Conservation (phyloP, 2,329 filamentous ascomycete genomes). For the Hansfordia pulvinata region DNA sequence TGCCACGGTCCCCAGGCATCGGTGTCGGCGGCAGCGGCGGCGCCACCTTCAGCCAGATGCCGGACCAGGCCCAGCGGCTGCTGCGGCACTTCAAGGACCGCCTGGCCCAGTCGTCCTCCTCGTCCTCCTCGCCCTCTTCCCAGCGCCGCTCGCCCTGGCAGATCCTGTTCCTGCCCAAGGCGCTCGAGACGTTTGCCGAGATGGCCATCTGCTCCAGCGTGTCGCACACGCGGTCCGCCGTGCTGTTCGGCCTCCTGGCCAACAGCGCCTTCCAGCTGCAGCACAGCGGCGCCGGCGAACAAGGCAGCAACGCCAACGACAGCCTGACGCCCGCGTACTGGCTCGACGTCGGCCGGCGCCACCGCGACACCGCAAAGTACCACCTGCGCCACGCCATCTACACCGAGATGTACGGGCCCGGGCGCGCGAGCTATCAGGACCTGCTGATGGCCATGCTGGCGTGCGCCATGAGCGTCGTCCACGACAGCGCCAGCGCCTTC, state of each 20-base stretch:
- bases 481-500: too few species aligned
- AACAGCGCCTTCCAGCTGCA: conserved; percentile 27
- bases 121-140: conserved; percentile 13
- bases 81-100: conserved; percentile 15
- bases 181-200: conserved; percentile 25
- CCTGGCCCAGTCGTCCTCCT: conserved; percentile 18
- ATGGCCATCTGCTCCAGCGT: conserved; percentile 23
- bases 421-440: conserved; percentile 26
- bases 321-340: conserved; percentile 15
- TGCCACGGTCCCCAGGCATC: too few species aligned
- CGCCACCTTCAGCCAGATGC: too few species aligned
- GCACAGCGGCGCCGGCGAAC: conserved; percentile 7
- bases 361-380: conserved; percentile 16
- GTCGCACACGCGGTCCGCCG: conserved; percentile 21
- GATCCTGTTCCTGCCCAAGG: conserved; percentile 25
- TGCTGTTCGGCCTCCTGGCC: conserved; percentile 24
- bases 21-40: too few species aligned
- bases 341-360: conserved; percentile 13
- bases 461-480: conserved; percentile 9
- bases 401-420: conserved; percentile 16
- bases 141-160: conserved; percentile 28
- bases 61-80: conserved; percentile 10
- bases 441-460: conserved; percentile 28
- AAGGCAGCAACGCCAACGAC: too few species aligned
- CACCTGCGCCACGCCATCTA: conserved; percentile 19